Percentiles rank a stretch among this genome's conserved stretches.
phyloP scores from a whole-genome alignment of 2,329 filamentous ascomycete species.

The Reticulascus tulasneorum region DNA sequence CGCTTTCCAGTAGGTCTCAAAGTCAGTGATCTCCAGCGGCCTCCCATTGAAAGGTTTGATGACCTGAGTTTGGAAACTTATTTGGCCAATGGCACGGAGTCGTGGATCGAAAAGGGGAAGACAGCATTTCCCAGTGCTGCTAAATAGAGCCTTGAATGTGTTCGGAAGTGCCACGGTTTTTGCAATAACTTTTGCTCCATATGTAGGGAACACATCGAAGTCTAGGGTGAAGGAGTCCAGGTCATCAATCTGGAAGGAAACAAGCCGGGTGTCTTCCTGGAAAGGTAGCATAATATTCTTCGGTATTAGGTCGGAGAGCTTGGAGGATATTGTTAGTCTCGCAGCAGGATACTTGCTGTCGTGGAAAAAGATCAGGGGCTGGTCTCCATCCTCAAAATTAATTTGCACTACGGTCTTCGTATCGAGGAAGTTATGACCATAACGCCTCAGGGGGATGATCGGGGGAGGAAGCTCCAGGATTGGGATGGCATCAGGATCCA shows the following conservation, averaged over 20 bases:
- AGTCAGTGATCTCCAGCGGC: slow-evolving; percentile 93
- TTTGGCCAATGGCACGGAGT: slow-evolving; percentile 85
- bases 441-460: slow-evolving; percentile 89
- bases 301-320: slow-evolving; percentile 91
- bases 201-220: slow-evolving; percentile 96
- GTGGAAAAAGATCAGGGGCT: slow-evolving; percentile 90
- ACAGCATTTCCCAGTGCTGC: slow-evolving; percentile 75
- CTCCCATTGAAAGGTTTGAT: slow-evolving; percentile 94
- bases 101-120: slow-evolving; percentile 90
- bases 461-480: slow-evolving; percentile 88
- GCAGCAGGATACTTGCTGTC: slow-evolving; percentile 95
- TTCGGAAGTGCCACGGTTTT: slow-evolving; percentile 89
- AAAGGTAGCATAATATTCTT: slow-evolving; percentile 94
- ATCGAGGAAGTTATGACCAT: slow-evolving; percentile 97
- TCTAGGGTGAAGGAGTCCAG: slow-evolving; percentile 90
- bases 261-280: slow-evolving; percentile 88
- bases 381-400: slow-evolving; percentile 75
- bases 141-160: slow-evolving; percentile 72
- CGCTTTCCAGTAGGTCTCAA: slow-evolving; percentile 98
- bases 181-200: slow-evolving; percentile 95
- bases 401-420: slow-evolving; percentile 96
- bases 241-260: slow-evolving; percentile 95
- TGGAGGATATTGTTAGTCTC: slow-evolving; percentile 92
- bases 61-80: slow-evolving; percentile 91
- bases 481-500: slow-evolving; percentile 85